Percentiles rank a stretch among this genome's conserved stretches.
phyloP scores from a whole-genome alignment of 83 land plant species.

The Thuja plicata region DNA sequence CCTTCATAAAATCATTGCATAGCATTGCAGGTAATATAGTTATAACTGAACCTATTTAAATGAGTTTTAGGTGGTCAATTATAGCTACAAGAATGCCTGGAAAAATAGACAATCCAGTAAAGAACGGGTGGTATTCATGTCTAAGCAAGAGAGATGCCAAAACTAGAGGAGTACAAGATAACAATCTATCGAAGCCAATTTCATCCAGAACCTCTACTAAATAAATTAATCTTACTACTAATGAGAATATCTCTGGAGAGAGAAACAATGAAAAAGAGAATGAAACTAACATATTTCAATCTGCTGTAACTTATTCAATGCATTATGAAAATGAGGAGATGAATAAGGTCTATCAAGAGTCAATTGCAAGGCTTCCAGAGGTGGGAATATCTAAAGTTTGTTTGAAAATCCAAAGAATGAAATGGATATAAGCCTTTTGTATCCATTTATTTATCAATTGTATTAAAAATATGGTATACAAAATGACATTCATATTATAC shows the following conservation, averaged over 20 bases:
- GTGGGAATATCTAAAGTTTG: not conserved
- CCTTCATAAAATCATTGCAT: too few relatives aligned
- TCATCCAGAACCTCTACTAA: not conserved
- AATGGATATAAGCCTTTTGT: not conserved
- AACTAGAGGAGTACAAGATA: not conserved
- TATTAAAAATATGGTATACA: not conserved
- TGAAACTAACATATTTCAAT: not conserved
- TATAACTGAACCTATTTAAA: too few relatives aligned
- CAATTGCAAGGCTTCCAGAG: not conserved
- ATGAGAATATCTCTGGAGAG: not conserved
- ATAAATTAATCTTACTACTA: not conserved
- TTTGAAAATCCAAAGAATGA: not conserved
- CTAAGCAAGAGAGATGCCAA: not conserved
- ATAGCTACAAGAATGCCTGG: not conserved
- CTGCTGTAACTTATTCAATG: not conserved
- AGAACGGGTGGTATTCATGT: not conserved
- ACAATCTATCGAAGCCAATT: not conserved
- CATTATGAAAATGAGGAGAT: not conserved
- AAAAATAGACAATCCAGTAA: not conserved
- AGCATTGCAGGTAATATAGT: too few relatives aligned
- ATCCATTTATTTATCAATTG: not conserved
- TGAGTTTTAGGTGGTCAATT: not conserved
- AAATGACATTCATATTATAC: not conserved
- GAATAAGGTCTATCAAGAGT: not conserved
- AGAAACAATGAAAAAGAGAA: not conserved